Evolutionary conservation across 2,329 filamentous ascomycete genomes (phyloP).

Genomic region (Lachnellula cervina): DNA sequence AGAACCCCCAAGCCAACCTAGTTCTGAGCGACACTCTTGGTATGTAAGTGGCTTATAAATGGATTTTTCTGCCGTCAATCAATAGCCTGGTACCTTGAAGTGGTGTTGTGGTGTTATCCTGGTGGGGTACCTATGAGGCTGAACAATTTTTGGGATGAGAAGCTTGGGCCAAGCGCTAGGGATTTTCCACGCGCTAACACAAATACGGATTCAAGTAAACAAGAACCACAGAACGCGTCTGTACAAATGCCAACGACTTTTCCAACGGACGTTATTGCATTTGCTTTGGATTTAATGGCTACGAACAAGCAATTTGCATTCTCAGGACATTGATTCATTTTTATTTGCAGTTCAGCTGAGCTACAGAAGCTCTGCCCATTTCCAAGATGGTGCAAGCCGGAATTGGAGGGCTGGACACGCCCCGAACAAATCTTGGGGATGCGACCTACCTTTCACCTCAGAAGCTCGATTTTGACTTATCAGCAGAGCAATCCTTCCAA

Average conservation of each 20-base stretch:
- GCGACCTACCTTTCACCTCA: constrained; percentile 68
- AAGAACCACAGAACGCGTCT: not conserved
- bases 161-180: not conserved
- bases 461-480: constrained; percentile 72
- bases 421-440: constrained; percentile 79
- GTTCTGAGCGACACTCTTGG: too few relatives aligned
- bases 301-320: constrained; percentile 19
- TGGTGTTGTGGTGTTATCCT: not conserved
- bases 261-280: constrained; percentile 16
- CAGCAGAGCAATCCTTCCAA: constrained; percentile 80
- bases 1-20: not conserved
- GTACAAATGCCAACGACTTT: not conserved
- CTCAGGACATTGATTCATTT: constrained; percentile 18
- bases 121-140: not conserved
- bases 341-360: constrained; percentile 16
- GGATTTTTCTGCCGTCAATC: not conserved
- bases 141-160: not conserved
- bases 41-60: too few relatives aligned
- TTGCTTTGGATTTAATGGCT: constrained; percentile 29
- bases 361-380: constrained; percentile 16
- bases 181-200: not conserved
- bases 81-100: not conserved
- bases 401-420: constrained; percentile 70
- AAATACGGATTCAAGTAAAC: not conserved
- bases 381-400: constrained; percentile 60